These are phyloP conservation scores for Blastomyces percursus DNA, from an alignment of 2,329 filamentous ascomycete species.

Conservation along the genomic window DNA sequence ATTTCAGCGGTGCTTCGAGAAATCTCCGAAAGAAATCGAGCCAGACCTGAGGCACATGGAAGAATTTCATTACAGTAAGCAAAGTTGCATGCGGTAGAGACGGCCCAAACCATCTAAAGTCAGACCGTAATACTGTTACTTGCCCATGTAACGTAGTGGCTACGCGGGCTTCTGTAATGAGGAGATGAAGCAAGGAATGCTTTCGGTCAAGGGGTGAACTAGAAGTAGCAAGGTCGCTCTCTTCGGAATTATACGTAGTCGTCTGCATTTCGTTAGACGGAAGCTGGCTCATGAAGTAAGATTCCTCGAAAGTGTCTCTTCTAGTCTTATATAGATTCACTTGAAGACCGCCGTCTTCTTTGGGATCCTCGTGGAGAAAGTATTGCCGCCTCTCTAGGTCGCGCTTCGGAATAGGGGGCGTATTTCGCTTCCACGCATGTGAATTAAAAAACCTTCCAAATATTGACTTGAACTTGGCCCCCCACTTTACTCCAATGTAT, in stretches of 20 bases:
- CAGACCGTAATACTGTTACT: conserved; percentile 46
- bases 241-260: conserved; percentile 32
- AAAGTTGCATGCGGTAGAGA: conserved; percentile 51
- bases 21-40: conserved; percentile 50
- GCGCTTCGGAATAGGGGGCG: conserved; percentile 24
- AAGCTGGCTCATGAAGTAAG: conserved; percentile 49
- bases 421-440: conserved; percentile 33
- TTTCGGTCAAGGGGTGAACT: conserved; percentile 41
- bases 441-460: conserved; percentile 31
- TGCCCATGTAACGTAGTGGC: conserved; percentile 38
- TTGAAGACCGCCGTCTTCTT: conserved; percentile 5
- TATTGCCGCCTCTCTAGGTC: conserved; percentile 36
- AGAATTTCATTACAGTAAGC: conserved; percentile 45
- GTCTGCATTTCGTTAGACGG: conserved; percentile 33
- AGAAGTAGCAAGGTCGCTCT: conserved; percentile 27
- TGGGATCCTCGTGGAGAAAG: conserved; percentile 28
- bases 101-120: conserved; percentile 49
- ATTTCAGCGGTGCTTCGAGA: conserved; percentile 49
- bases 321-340: conserved; percentile 23
- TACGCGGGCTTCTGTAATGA: conserved; percentile 46
- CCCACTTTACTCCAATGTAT: conserved; percentile 44
- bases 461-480: conserved; percentile 36
- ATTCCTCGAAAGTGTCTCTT: conserved; percentile 29
- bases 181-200: conserved; percentile 46
- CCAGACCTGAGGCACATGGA: conserved; percentile 49